These are phyloP conservation scores for Chaetomium cochliodes DNA, from an alignment of 495 filamentous ascomycete genomes.

Conservation along the genomic window DNA sequence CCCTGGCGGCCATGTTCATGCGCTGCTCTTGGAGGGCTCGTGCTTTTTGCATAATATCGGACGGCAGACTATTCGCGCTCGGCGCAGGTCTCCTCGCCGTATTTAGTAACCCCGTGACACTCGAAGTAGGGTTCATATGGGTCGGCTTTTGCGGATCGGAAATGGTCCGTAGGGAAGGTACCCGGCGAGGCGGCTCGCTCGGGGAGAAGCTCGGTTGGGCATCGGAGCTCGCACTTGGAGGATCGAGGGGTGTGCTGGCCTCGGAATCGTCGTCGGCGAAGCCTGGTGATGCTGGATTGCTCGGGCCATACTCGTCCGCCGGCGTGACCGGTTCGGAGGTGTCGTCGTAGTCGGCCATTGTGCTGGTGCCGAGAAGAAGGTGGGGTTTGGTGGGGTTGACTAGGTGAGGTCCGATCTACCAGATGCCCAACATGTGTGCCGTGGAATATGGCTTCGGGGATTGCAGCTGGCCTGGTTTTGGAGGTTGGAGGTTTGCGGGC, in stretches of 20 bases:
- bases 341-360: constrained; percentile 38
- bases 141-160: constrained; percentile 52
- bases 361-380: constrained; percentile 8
- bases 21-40: constrained; percentile 52
- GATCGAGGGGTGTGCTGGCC: constrained; percentile 48
- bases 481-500: neutral
- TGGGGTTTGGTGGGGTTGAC: neutral
- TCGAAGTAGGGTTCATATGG: constrained; percentile 71
- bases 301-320: constrained; percentile 39
- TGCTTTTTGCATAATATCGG: constrained; percentile 80
- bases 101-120: constrained; percentile 75
- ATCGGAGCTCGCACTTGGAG: constrained; percentile 39
- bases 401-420: constrained; percentile 14
- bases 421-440: constrained; percentile 20
- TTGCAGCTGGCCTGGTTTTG: neutral
- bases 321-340: constrained; percentile 41
- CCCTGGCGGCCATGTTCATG: constrained; percentile 30
- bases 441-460: neutral
- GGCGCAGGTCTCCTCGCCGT: constrained; percentile 46
- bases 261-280: constrained; percentile 46
- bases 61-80: constrained; percentile 59
- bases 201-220: constrained; percentile 24
- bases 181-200: constrained; percentile 41
- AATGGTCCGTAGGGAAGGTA: constrained; percentile 56
- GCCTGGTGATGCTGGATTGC: constrained; percentile 42